Evolutionary conservation across 805 yeast species (phyloP).

Genomic region (Cyberlindnera nakhonratchasimensis): DNA sequence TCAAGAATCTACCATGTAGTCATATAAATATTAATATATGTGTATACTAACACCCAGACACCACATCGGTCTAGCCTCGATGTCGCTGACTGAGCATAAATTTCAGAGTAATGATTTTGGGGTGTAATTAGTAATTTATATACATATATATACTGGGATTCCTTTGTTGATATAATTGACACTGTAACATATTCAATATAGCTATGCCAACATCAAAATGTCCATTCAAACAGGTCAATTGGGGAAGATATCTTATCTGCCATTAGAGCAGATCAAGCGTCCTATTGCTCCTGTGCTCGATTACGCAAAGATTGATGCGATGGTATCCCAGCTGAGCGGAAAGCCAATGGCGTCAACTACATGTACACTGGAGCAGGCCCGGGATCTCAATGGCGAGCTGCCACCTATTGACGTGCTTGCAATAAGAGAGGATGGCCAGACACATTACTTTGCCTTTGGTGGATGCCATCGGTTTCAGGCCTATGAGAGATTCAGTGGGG

Average conservation of each 20-base stretch:
- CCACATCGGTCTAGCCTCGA: too few species aligned
- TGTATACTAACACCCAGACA: background rate
- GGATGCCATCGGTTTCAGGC: slow-evolving; percentile 92
- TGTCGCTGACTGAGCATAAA: too few species aligned
- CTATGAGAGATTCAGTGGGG: slow-evolving; percentile 53
- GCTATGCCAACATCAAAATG: too few species aligned
- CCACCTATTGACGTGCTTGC: slow-evolving; percentile 81
- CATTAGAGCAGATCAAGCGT: slow-evolving; percentile 63
- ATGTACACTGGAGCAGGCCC: slow-evolving; percentile 42
- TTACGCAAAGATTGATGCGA: slow-evolving; percentile 66
- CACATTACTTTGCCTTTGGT: slow-evolving; percentile 77
- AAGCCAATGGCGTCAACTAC: slow-evolving; percentile 62
- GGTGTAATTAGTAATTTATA: too few species aligned
- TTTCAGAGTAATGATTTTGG: too few species aligned
- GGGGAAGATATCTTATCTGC: slow-evolving; percentile 52
- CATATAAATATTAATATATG: background rate
- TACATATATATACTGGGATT: too few species aligned
- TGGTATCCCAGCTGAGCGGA: slow-evolving; percentile 70
- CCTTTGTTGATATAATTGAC: too few species aligned
- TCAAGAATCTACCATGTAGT: background rate
- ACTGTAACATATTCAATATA: too few species aligned
- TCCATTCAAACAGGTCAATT: slow-evolving; percentile 65
- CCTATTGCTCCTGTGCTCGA: slow-evolving; percentile 88
- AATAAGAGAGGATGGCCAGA: slow-evolving; percentile 59
- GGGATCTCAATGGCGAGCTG: slow-evolving; percentile 48